Percentiles rank a stretch among this genome's conserved stretches.
Conservation (phyloP, 2,329 filamentous ascomycete genomes). For the Hymenoscyphus infarciens region DNA sequence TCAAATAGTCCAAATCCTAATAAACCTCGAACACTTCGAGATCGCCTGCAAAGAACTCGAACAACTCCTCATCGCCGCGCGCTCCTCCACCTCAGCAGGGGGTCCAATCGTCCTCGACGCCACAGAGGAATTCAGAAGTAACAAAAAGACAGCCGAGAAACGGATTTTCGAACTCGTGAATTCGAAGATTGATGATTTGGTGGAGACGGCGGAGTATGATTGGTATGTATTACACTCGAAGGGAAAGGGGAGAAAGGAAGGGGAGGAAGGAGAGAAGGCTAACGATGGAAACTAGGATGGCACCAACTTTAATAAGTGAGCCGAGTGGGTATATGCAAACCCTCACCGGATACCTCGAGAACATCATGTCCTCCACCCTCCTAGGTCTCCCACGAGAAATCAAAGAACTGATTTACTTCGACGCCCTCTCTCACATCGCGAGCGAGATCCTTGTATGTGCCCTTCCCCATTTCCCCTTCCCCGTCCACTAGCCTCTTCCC, state of each 20-base stretch:
- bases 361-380: conserved; percentile 94
- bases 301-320: conserved; percentile 59
- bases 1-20: conserved; percentile 97
- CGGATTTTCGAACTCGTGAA: conserved; percentile 98
- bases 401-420: conserved; percentile 97
- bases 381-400: conserved; percentile 92
- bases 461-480: no score
- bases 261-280: background rate
- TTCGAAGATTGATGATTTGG: conserved; percentile 95
- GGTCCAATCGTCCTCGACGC: conserved; percentile 77
- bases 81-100: conserved; percentile 76
- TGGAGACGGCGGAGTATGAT: conserved; percentile 96
- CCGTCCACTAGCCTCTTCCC: no score
- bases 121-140: conserved; percentile 79
- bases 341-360: conserved; percentile 84
- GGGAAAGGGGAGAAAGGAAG: conserved; percentile 21
- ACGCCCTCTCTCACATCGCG: conserved; percentile 86
- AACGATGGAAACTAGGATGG: conserved; percentile 42
- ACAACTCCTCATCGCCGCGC: conserved; percentile 76
- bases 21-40: conserved; percentile 96
- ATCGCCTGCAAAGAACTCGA: conserved; percentile 88
- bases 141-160: conserved; percentile 95
- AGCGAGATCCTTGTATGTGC: conserved; percentile 71
- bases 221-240: conserved; percentile 53
- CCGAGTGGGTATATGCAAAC: conserved; percentile 95